These are phyloP conservation scores for Aechmea fasciata DNA, from an alignment of 176 grass and related monocot genomes.

Conservation along the genomic window DNA sequence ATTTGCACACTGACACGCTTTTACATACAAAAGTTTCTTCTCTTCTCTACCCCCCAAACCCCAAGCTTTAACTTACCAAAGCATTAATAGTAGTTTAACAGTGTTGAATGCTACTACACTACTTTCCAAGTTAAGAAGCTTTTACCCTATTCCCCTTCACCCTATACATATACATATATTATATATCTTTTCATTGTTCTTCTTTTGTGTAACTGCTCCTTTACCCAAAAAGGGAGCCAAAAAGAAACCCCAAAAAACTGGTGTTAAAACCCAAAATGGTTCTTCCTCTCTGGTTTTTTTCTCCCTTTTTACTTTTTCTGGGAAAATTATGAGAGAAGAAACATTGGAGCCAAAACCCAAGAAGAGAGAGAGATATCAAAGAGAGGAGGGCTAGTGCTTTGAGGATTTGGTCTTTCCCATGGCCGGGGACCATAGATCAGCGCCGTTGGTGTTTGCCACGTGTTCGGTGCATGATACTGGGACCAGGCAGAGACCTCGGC, in stretches of 20 bases:
- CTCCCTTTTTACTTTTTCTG: neutral
- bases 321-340: neutral
- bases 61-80: neutral
- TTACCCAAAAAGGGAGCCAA: too few relatives aligned
- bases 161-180: neutral
- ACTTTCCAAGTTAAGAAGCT: neutral
- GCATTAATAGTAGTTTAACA: neutral
- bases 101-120: neutral
- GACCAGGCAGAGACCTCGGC: conserved; percentile 78
- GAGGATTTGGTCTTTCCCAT: neutral
- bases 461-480: conserved; percentile 69
- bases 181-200: too few relatives aligned
- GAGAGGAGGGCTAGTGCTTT: conserved; percentile 2
- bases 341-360: neutral
- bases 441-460: conserved; percentile 45
- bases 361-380: neutral
- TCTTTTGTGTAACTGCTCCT: too few relatives aligned
- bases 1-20: too few relatives aligned
- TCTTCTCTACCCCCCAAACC: neutral
- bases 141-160: neutral
- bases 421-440: conserved; percentile 59
- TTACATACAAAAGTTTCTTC: too few relatives aligned
- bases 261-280: neutral
- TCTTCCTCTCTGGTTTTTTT: neutral
- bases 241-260: neutral